Percentiles rank a stretch among this genome's conserved stretches.
These are phyloP conservation scores for Beauveria asiatica DNA, from an alignment of 2,329 filamentous ascomycete species.

Conservation along the genomic window DNA sequence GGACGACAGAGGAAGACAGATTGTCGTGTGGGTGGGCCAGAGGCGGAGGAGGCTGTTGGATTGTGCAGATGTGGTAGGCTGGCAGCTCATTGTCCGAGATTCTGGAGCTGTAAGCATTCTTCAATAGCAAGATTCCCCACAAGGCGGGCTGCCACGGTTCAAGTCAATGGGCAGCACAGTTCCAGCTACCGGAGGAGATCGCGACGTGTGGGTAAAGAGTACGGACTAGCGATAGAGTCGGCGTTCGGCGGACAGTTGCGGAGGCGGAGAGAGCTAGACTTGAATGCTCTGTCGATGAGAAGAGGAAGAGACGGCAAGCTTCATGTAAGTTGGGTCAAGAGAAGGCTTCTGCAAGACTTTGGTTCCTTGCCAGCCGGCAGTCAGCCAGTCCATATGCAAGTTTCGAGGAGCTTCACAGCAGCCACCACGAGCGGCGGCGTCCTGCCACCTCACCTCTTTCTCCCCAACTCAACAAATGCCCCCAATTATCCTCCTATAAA, in stretches of 20 bases:
- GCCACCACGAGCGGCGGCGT: neutral
- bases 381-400: neutral
- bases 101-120: neutral
- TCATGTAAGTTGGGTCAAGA: neutral
- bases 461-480: neutral
- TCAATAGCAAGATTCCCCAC: neutral
- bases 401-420: neutral
- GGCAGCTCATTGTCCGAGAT: neutral
- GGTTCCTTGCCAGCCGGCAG: neutral
- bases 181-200: conserved; percentile 1
- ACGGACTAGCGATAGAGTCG: neutral
- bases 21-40: conserved; percentile 12
- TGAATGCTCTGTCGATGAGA: neutral
- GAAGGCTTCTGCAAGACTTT: neutral
- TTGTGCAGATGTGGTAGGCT: conserved; percentile 3
- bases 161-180: neutral
- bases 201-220: conserved; percentile 3
- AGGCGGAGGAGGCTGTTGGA: conserved; percentile 1
- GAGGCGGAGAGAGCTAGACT: conserved; percentile 4
- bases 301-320: neutral
- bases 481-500: neutral
- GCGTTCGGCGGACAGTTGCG: neutral
- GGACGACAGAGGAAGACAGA: neutral
- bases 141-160: conserved; percentile 7
- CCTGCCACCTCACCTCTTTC: neutral